Evolutionary conservation across 2,329 filamentous ascomycete species (phyloP), one percentile per base, ranked within the genome.

Genomic region (Xylaria sp.): DNA sequence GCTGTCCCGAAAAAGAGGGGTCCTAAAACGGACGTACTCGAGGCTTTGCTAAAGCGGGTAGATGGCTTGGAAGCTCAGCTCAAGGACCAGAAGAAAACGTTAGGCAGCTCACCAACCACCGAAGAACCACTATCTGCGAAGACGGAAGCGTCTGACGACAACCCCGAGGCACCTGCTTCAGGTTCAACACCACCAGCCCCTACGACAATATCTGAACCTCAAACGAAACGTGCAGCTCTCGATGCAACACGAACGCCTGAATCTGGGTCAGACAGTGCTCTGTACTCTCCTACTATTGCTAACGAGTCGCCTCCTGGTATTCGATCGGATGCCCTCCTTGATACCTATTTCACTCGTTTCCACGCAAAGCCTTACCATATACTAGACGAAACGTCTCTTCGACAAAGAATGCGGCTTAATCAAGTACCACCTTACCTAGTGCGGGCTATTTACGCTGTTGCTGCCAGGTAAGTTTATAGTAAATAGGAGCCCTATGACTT

Each of bases 1-100:
- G 93, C 93, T 31, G 89, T 96, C 20, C 93, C 93, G 0, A 97
- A 97, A 82, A 97, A 97, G 79, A 87, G 93, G 78, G 93, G 93
- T 0, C 93, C 93, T 2, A 97, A 97, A 81, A 97, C 93, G 33
- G 93, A 97, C 78, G 92, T 97, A 4, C 83, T 97, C 38, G 93
- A 97, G 79, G 93, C 93, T 1, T 83, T 97, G 9, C 78, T 97
- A 67, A 97, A 95, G 80, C 87, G 93, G 62, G 93, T 97, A 2
- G 93, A 97, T 78, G 93, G 93, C 1, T 83, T 97, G 59, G 93
- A 97, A 79, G 93, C 92, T 76, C 89, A 90, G 70, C 83, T 97
- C 46, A 92, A 93, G 77, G 89, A 91, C 71, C 88, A 90, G 75
- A 89, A 89, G 72, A 83, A 79, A 60, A 73, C 68, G 63, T 72